Conservation (phyloP, 345 rosid species). For the Citrus sinensis region DNA sequence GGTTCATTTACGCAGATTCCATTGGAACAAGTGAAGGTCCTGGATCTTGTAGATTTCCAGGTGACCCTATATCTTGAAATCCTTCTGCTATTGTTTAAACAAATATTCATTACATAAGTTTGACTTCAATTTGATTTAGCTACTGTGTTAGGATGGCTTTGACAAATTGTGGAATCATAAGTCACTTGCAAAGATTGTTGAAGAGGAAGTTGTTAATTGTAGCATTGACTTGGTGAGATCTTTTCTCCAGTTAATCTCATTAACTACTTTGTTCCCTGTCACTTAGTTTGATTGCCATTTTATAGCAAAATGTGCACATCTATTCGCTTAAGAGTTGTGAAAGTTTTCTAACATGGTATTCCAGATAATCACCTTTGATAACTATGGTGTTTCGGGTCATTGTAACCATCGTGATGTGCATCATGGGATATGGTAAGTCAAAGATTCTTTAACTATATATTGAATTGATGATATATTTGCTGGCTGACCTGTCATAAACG, state of each 20-base stretch:
- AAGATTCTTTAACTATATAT: background rate
- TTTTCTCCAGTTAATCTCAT: background rate
- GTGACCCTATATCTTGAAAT: conserved; percentile 21
- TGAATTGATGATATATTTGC: background rate
- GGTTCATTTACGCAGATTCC: conserved; percentile 41
- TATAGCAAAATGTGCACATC: background rate
- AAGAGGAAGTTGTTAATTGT: conserved; percentile 50
- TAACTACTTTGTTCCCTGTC: background rate
- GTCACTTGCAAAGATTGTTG: conserved; percentile 51
- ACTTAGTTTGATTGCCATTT: background rate
- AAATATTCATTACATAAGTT: conserved; percentile 2
- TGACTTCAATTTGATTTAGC: conserved; percentile 1
- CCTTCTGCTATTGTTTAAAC: background rate
- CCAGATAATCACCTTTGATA: conserved; percentile 78
- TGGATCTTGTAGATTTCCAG: conserved; percentile 73
- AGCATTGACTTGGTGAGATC: conserved; percentile 53
- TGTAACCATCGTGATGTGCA: conserved; percentile 76
- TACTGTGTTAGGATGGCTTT: conserved; percentile 80
- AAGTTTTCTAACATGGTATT: conserved; percentile 10
- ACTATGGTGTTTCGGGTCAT: conserved; percentile 79
- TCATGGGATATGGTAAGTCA: conserved; percentile 57
- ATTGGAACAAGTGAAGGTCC: conserved; percentile 52
- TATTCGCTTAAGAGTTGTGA: background rate
- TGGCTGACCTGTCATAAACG: background rate
- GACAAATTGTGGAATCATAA: conserved; percentile 61